Evolutionary conservation across 192 early-diverging fungal species (phyloP), one percentile per base, ranked within the genome.

Genomic region (Chytriomyces hyalinus): DNA sequence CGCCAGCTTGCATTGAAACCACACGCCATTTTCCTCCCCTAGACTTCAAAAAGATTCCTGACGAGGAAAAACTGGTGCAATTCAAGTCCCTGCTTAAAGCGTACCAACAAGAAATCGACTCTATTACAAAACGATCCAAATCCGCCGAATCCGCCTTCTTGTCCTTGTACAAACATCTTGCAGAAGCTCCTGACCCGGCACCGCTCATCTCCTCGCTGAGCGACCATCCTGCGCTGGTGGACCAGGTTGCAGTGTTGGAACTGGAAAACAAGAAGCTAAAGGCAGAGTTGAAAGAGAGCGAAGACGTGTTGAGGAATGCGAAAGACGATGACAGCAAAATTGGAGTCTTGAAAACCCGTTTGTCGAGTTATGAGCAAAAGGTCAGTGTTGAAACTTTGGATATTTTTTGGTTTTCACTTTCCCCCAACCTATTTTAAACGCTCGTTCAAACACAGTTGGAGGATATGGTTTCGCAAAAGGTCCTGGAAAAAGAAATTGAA

Each of bases 61-160:
- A 95, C 67, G 91, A 92, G 45, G 85, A 90, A 64, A 97, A 95
- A 84, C 73, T 92, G 20, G 81, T 82, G 11, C 90, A 95, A 63
- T 91, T 97, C 81, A 94, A 93, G 76, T 69, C 74, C 6, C 86
- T 97, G 4, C 80, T 97, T 7, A 94, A 92, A 79, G 71, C 71
- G 36, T 98, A 98, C 80, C 96, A 98, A 81, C 84, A 85, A 70
- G 96, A 98, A 82, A 98, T 98, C 70, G 96, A 98, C 80, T 80
- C 81, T 22, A 87, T 98, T 63, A 95, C 94, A 9, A 91, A 91
- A 75, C 81, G 95, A 50, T 91, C 93, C 61, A 96, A 96, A 83
- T 86, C 82, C 28, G 91, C 96, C 43, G 92, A 96, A 66, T 91
- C 89, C 57, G 87, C 89, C 17, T 98, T 96, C 75, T 84, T 98